Evolutionary conservation across 768 basidiomycete species (phyloP), one percentile per base, ranked within the genome.

Genomic region (Phylloporus sp.): DNA sequence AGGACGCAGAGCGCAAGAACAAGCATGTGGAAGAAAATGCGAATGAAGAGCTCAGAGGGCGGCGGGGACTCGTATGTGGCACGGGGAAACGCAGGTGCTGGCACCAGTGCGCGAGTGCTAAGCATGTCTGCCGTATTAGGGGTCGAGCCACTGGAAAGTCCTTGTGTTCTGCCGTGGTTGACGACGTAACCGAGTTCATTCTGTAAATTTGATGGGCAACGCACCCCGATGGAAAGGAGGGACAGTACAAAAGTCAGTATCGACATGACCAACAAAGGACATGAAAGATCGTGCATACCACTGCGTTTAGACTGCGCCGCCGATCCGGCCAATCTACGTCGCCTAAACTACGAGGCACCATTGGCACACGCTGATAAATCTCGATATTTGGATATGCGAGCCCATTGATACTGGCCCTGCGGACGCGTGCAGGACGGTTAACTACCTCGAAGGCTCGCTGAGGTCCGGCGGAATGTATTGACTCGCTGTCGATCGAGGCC

Each of bases 271-370:
- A n/a, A 24, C 34, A 48, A 49, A 44, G 44, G 39, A 50, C 44
- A 45, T 58, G 48, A 53, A 47, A 52, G 42, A 27, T 38, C 43
- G 48, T 48, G 69, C 82, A 60, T 62, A 89, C 87, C 69, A 84
- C 79, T 46, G 77, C 75, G 57, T 80, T 82, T 24, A 84, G 67
- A 60, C 82, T 87, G 47, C 86, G 77, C 42, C 89, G 74, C 41
- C 84, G 78, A 46, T 83, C 77, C 27, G 89, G 69, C 89, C 89
- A 90, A 59, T 86, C 86, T 40, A 86, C 71, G 59, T 90, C 86
- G 24, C 80, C 79, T 31, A 88, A 68, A 50, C 76, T 81, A 46
- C 79, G 71, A 24, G 77, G 71, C 14, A 73, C 62, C 31, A 50
- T 70, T 58, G 58, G 77, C 57, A 62, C 68, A 59, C 61, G 72